A percentile compares a stretch with the other conserved stretches of the same genome.
These are phyloP conservation scores for Termitomyces sp. DNA, from an alignment of 768 basidiomycete species.

Conservation along the genomic window DNA sequence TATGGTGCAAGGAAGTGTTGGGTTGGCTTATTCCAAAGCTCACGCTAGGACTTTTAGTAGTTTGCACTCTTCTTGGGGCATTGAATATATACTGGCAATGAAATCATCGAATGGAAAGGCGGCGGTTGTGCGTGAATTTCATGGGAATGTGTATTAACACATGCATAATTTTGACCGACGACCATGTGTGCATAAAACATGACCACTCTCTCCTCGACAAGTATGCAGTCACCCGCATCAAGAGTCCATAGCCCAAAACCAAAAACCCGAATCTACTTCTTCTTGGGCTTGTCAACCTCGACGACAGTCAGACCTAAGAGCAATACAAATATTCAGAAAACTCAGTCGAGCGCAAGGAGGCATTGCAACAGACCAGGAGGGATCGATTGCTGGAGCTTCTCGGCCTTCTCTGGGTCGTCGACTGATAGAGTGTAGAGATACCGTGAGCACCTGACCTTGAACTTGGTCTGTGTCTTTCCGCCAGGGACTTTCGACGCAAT, in stretches of 20 bases:
- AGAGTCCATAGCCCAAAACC: constrained; percentile 47
- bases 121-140: constrained; percentile 10
- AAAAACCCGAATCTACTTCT: constrained; percentile 35
- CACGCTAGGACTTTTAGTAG: constrained; percentile 17
- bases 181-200: constrained; percentile 17
- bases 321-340: background rate
- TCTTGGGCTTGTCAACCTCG: constrained; percentile 86
- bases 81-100: constrained; percentile 10
- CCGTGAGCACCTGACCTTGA: constrained; percentile 96
- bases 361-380: constrained; percentile 79
- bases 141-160: constrained; percentile 23
- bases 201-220: constrained; percentile 12
- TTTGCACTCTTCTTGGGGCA: constrained; percentile 15
- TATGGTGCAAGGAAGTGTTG: constrained; percentile 17
- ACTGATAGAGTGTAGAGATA: constrained; percentile 97
- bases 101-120: background rate
- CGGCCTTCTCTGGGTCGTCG: constrained; percentile 97
- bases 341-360: background rate
- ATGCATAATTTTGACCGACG: constrained; percentile 26
- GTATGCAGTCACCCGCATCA: constrained; percentile 15
- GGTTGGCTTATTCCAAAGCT: constrained; percentile 12
- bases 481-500: constrained; percentile 59
- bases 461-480: constrained; percentile 86
- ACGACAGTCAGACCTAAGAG: constrained; percentile 80
- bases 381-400: constrained; percentile 92